Percentiles rank a stretch among this genome's conserved stretches.
phyloP scores from a whole-genome alignment of 352 stramenopile species.

The Globisporangium heterothallicum region DNA sequence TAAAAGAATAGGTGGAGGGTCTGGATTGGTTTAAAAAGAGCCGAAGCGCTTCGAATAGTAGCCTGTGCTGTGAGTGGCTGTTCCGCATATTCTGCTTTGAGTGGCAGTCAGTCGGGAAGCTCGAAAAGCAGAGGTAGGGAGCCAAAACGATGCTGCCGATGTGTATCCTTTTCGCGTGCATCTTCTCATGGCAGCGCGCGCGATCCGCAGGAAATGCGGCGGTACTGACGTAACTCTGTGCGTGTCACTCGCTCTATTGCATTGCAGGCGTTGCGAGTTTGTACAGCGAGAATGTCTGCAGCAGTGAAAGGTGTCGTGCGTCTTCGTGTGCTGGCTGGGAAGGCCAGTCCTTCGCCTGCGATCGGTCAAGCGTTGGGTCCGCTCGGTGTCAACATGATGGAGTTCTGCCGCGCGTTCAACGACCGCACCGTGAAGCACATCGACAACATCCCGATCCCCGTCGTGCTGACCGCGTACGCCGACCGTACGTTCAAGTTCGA shows the following conservation, averaged over 20 bases:
- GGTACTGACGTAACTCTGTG: background rate
- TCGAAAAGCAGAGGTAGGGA: constrained; percentile 1
- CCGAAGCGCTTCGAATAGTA: background rate
- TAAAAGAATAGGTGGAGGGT: background rate
- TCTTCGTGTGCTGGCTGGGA: constrained; percentile 80
- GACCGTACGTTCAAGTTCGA: constrained; percentile 97
- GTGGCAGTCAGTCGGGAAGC: constrained; percentile 3
- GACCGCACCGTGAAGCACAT: constrained; percentile 90
- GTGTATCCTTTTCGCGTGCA: background rate
- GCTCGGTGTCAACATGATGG: constrained; percentile 99
- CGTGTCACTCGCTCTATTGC: constrained; percentile 15
- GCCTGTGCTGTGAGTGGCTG: background rate
- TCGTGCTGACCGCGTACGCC: constrained; percentile 90
- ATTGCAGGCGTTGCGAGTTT: too few species aligned
- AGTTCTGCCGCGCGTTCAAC: constrained; percentile 99
- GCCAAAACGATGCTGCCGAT: background rate
- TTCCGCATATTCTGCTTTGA: constrained; percentile 5
- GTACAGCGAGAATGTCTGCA: constrained; percentile 13
- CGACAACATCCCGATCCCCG: constrained; percentile 90
- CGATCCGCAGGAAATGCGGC: too few species aligned
- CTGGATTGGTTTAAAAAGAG: constrained; percentile 2
- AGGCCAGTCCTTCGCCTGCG: constrained; percentile 80
- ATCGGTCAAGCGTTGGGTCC: constrained; percentile 93
- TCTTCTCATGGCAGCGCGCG: background rate
- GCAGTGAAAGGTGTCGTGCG: constrained; percentile 77